These are phyloP conservation scores for Ogataea thermomethanolica DNA, from an alignment of 805 yeast species.

Conservation along the genomic window DNA sequence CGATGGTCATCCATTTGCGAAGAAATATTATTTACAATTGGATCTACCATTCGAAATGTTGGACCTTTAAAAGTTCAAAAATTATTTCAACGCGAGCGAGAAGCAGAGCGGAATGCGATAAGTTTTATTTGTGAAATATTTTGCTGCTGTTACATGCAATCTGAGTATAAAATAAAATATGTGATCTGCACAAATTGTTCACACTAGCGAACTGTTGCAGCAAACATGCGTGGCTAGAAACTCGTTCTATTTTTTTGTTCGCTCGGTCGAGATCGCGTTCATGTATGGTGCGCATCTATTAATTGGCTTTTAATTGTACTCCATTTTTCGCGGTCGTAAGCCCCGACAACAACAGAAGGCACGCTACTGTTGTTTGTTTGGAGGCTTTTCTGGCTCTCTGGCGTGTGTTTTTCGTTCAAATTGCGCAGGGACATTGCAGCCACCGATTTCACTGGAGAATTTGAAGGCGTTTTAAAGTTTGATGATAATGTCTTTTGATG, in stretches of 20 bases:
- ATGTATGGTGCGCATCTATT: constrained; percentile 4
- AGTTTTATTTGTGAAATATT: too few species aligned
- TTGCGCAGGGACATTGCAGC: constrained; percentile 1
- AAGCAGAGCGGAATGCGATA: too few species aligned
- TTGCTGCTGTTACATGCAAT: too few species aligned
- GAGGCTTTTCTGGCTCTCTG: constrained; percentile 22
- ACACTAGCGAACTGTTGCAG: too few species aligned
- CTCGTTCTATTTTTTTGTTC: background rate
- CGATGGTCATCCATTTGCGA: too few species aligned
- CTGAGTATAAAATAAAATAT: too few species aligned
- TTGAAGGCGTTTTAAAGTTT: constrained; percentile 18
- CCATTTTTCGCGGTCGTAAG: constrained; percentile 67
- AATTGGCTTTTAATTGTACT: constrained; percentile 40
- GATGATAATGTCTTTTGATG: constrained; percentile 20
- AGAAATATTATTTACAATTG: too few species aligned
- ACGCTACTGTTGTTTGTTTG: constrained; percentile 35
- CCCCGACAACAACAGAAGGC: constrained; percentile 59
- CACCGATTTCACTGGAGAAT: constrained; percentile 5
- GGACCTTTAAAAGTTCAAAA: too few species aligned
- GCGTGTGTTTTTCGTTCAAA: constrained; percentile 9
- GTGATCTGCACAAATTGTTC: background rate
- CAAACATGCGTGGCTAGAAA: background rate
- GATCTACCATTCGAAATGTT: too few species aligned
- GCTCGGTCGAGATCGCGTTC: background rate
- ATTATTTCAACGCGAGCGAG: too few species aligned